Conservation (phyloP, 495 filamentous ascomycete genomes). For the Glarea lozoyensis region DNA sequence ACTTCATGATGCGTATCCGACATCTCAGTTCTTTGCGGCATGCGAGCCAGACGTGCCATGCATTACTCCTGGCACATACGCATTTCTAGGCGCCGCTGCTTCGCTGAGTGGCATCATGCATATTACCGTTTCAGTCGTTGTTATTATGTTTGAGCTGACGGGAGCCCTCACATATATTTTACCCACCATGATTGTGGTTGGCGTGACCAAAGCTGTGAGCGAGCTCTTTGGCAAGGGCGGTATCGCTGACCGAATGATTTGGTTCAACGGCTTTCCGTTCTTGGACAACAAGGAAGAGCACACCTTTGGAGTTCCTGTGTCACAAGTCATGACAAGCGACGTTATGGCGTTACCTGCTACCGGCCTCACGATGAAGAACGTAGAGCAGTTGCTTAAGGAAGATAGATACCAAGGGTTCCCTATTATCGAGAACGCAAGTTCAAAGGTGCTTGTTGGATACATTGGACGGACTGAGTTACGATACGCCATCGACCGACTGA, state of each 20-base stretch:
- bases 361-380: conserved; percentile 62
- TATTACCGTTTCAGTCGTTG: conserved; percentile 89
- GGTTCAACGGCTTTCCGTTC: conserved; percentile 98
- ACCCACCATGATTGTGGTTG: conserved; percentile 97
- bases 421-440: conserved; percentile 67
- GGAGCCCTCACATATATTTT: conserved; percentile 93
- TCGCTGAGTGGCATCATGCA: conserved; percentile 98
- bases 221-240: conserved; percentile 91
- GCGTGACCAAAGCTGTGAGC: conserved; percentile 89
- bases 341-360: conserved; percentile 64
- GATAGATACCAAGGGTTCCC: conserved; percentile 95
- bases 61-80: conserved; percentile 94
- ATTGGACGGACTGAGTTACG: conserved; percentile 90
- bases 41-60: conserved; percentile 91
- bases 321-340: conserved; percentile 80
- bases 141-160: conserved; percentile 98
- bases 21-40: conserved; percentile 73
- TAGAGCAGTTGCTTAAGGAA: conserved; percentile 63
- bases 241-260: conserved; percentile 97
- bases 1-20: conserved; percentile 73
- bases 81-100: conserved; percentile 88
- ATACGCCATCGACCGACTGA: conserved; percentile 84
- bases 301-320: conserved; percentile 92
- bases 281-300: conserved; percentile 98
- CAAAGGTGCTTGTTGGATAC: conserved; percentile 75